These are phyloP conservation scores for Beverwykella pulmonaria DNA, from an alignment of 495 filamentous ascomycete genomes.

Conservation along the genomic window DNA sequence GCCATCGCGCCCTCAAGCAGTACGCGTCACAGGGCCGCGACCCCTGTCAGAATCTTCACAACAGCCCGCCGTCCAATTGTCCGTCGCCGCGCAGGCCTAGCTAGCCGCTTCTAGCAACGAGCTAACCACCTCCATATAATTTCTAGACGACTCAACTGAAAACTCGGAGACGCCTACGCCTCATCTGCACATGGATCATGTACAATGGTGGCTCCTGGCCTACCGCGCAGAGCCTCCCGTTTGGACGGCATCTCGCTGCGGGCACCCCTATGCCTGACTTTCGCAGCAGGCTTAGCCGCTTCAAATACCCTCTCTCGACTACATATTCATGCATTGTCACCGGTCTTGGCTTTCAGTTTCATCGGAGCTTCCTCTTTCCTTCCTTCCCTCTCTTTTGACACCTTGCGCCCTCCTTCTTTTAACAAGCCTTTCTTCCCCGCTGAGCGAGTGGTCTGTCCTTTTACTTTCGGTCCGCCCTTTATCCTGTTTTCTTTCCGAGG, in stretches of 20 bases:
- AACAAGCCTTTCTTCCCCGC: constrained; percentile 20
- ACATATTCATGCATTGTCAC: constrained; percentile 26
- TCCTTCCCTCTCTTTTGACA: neutral
- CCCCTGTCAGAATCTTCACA: neutral
- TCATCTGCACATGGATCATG: constrained; percentile 11
- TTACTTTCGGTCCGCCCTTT: constrained; percentile 17
- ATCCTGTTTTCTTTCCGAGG: constrained; percentile 3
- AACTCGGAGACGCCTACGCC: constrained; percentile 2
- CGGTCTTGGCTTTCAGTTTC: constrained; percentile 32
- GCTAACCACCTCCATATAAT: neutral
- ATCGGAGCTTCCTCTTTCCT: constrained; percentile 13
- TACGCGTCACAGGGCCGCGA: constrained; percentile 24
- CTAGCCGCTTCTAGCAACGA: neutral
- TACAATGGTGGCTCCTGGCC: constrained; percentile 8
- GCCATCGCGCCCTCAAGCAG: constrained; percentile 8
- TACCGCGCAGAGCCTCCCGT: neutral
- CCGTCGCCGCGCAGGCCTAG: neutral
- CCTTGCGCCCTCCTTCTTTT: constrained; percentile 12
- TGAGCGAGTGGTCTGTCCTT: constrained; percentile 25
- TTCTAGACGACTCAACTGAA: neutral
- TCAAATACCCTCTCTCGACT: constrained; percentile 6
- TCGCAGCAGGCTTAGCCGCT: constrained; percentile 7
- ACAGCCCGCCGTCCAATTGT: constrained; percentile 14
- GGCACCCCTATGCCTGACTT: neutral
- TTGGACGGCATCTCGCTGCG: constrained; percentile 4